These are phyloP conservation scores for Claviceps quebecensis DNA, from an alignment of 2,329 filamentous ascomycete species.

Conservation along the genomic window DNA sequence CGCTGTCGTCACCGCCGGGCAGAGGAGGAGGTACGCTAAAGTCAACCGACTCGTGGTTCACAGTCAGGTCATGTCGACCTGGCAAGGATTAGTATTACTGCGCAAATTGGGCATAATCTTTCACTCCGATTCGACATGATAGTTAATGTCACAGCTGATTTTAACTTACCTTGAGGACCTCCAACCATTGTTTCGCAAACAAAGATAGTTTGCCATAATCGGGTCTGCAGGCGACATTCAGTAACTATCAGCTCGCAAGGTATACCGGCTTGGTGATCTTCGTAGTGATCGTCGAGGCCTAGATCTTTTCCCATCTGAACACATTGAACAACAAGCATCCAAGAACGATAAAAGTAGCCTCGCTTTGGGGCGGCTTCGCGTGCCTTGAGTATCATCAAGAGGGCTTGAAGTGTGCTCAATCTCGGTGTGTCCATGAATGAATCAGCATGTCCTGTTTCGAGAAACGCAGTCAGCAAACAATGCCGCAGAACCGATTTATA, in stretches of 20 bases:
- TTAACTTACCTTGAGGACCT: slow-evolving; percentile 62
- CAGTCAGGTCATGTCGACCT: slow-evolving; percentile 68
- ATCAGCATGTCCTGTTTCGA: slow-evolving; percentile 60
- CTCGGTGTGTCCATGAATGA: slow-evolving; percentile 87
- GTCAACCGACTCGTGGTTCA: slow-evolving; percentile 64
- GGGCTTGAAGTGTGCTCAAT: slow-evolving; percentile 79
- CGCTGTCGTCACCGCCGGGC: slow-evolving; percentile 56
- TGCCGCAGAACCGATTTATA: neutral
- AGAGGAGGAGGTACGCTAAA: slow-evolving; percentile 50
- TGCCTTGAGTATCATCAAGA: slow-evolving; percentile 79
- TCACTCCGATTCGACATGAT: neutral
- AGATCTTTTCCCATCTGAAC: slow-evolving; percentile 89
- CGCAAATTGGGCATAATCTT: neutral
- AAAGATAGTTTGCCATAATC: slow-evolving; percentile 83
- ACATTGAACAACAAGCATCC: slow-evolving; percentile 89
- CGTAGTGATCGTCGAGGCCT: slow-evolving; percentile 74
- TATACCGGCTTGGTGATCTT: slow-evolving; percentile 59
- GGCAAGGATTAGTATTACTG: slow-evolving; percentile 7
- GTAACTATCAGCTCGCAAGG: slow-evolving; percentile 53
- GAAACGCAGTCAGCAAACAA: neutral
- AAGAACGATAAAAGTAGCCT: slow-evolving; percentile 92
- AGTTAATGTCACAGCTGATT: neutral
- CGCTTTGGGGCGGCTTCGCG: slow-evolving; percentile 83
- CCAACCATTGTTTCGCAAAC: slow-evolving; percentile 86
- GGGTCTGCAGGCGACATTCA: slow-evolving; percentile 73